These are phyloP conservation scores for Aspergillus latus DNA, from an alignment of 2,329 filamentous ascomycete genomes.

Conservation along the genomic window DNA sequence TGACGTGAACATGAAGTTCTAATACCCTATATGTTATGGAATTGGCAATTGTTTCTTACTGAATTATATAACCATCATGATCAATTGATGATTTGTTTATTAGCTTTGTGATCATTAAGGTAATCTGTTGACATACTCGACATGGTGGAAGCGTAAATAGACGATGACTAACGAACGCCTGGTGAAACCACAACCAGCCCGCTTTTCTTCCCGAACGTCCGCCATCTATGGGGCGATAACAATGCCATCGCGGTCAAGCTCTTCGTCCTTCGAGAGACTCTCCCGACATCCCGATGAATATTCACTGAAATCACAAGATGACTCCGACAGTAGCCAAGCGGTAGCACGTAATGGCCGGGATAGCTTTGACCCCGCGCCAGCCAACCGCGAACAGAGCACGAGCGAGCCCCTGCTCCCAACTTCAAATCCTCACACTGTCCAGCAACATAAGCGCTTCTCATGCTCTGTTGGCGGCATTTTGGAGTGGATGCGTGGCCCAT, in stretches of 20 bases:
- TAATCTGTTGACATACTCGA: not conserved
- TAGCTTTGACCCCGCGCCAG: constrained; percentile 22
- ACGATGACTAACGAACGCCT: constrained; percentile 16
- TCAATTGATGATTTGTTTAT: not conserved
- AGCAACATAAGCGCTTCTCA: constrained; percentile 20
- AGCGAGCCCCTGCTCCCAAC: constrained; percentile 26
- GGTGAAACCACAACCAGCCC: not conserved
- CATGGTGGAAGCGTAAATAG: constrained; percentile 11
- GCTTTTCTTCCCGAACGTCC: constrained; percentile 1
- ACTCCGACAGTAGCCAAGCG: constrained; percentile 15
- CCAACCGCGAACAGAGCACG: constrained; percentile 15
- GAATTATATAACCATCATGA: too few species aligned
- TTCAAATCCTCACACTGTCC: constrained; percentile 6
- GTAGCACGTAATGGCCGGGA: constrained; percentile 14
- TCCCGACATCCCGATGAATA: constrained; percentile 15
- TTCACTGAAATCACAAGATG: constrained; percentile 13
- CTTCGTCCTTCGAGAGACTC: constrained; percentile 17
- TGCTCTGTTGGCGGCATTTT: constrained; percentile 26
- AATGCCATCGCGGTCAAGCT: constrained; percentile 16
- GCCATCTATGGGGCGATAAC: constrained; percentile 7
- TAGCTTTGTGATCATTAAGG: not conserved
- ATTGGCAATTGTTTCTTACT: constrained; percentile 12
- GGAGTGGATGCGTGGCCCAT: constrained; percentile 33
- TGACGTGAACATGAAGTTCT: not conserved
- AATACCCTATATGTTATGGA: constrained; percentile 1